These are phyloP conservation scores for Cercis canadensis DNA, from an alignment of 306 rosid species.

Conservation along the genomic window DNA sequence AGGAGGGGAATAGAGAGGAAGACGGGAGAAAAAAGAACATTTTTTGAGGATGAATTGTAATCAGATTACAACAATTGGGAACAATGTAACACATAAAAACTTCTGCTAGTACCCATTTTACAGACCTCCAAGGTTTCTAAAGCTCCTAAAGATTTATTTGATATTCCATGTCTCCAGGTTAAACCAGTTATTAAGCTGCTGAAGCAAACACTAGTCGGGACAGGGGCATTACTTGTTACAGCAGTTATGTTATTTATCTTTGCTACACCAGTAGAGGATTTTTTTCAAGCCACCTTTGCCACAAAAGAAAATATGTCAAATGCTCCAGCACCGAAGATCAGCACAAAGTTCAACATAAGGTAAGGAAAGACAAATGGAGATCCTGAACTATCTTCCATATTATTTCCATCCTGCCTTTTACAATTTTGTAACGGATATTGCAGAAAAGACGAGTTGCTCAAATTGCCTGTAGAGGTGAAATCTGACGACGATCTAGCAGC, in stretches of 20 bases:
- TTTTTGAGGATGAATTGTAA: not conserved
- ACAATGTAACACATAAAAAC: not conserved
- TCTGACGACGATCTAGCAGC: conserved; percentile 93
- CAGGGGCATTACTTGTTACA: conserved; percentile 87
- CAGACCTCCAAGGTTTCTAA: not conserved
- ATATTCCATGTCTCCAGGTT: conserved; percentile 61
- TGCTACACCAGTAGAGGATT: conserved; percentile 84
- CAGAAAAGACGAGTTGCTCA: conserved; percentile 90
- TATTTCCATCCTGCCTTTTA: conserved; percentile 21
- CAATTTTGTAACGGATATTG: conserved; percentile 35
- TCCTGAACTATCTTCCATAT: conserved; percentile 9
- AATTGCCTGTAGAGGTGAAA: conserved; percentile 77
- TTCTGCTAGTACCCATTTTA: not conserved
- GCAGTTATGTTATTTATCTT: conserved; percentile 79
- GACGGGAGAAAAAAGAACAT: too few species aligned
- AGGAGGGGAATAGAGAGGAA: not conserved
- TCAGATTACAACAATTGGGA: not conserved
- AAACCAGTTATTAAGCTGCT: conserved; percentile 90
- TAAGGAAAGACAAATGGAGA: conserved; percentile 41
- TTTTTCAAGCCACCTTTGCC: conserved; percentile 57
- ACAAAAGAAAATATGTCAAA: conserved; percentile 52
- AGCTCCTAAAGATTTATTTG: not conserved
- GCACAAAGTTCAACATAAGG: conserved; percentile 71
- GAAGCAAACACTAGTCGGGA: conserved; percentile 93
- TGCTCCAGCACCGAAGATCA: conserved; percentile 52